phyloP scores from a whole-genome alignment of 306 rosid genomes.

The Pyrus pyrifolia region DNA sequence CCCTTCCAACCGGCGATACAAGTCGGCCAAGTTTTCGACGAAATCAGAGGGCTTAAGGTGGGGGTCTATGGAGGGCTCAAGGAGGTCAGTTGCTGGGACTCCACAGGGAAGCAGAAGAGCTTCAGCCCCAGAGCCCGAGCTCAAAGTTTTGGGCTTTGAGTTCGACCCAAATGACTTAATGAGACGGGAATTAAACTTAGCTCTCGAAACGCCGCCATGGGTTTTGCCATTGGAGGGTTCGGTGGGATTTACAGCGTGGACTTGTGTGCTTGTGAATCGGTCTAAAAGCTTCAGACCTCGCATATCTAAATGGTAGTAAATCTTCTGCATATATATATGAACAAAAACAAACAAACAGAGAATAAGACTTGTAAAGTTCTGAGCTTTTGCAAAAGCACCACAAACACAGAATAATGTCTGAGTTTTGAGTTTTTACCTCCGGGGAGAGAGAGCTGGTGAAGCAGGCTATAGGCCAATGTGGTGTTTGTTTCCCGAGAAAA shows the following conservation, averaged over 20 bases:
- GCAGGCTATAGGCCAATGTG: not conserved
- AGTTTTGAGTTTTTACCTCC: constrained; percentile 5
- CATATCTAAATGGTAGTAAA: constrained; percentile 32
- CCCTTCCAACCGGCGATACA: constrained; percentile 40
- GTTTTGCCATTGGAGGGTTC: constrained; percentile 34
- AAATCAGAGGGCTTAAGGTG: constrained; percentile 51
- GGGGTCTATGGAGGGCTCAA: constrained; percentile 66
- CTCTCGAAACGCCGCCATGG: constrained; percentile 17
- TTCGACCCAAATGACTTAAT: constrained; percentile 49
- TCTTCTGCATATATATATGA: not conserved
- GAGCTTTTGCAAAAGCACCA: not conserved
- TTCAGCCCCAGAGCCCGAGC: constrained; percentile 29
- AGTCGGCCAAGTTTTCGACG: constrained; percentile 47
- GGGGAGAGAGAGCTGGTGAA: not conserved
- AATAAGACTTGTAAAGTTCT: not conserved
- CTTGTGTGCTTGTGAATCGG: constrained; percentile 62
- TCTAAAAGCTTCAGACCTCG: constrained; percentile 56
- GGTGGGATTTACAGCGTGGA: constrained; percentile 56
- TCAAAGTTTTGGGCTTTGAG: constrained; percentile 48
- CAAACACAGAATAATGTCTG: constrained; percentile 11
- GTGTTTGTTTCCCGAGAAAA: constrained; percentile 11
- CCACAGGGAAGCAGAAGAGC: constrained; percentile 36
- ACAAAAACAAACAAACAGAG: not conserved
- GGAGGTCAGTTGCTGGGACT: constrained; percentile 46
- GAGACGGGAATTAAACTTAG: constrained; percentile 32